Conservation (phyloP, 2,329 filamentous ascomycete genomes). For the Parastagonospora avenae region DNA sequence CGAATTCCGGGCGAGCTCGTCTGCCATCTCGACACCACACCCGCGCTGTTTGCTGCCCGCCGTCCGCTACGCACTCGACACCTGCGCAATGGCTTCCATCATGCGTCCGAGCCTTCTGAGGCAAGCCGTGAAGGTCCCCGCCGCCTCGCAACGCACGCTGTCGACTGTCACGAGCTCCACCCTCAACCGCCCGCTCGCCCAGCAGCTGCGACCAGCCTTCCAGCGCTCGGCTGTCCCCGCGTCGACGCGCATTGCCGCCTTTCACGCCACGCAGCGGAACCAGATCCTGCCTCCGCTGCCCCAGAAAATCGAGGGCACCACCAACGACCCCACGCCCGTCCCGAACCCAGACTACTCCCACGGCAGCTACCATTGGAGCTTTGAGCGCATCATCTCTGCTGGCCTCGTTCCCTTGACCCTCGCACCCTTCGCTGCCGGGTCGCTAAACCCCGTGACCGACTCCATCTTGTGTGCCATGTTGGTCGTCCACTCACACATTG, state of each 20-base stretch:
- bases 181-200: slow-evolving; percentile 42
- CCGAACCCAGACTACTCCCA: slow-evolving; percentile 76
- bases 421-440: slow-evolving; percentile 89
- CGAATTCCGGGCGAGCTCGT: not conserved
- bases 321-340: slow-evolving; percentile 84
- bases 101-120: slow-evolving; percentile 57
- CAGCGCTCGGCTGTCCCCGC: slow-evolving; percentile 48
- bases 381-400: slow-evolving; percentile 80
- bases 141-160: slow-evolving; percentile 51
- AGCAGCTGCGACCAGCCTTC: slow-evolving; percentile 48
- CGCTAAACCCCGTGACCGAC: slow-evolving; percentile 86
- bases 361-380: slow-evolving; percentile 98
- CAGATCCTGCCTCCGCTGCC: slow-evolving; percentile 82
- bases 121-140: slow-evolving; percentile 50
- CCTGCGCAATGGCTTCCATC: slow-evolving; percentile 57
- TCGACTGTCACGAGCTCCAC: slow-evolving; percentile 49
- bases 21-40: slow-evolving; percentile 7
- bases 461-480: slow-evolving; percentile 81
- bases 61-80: slow-evolving; percentile 1
- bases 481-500: slow-evolving; percentile 93
- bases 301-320: slow-evolving; percentile 80
- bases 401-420: slow-evolving; percentile 85
- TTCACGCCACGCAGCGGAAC: slow-evolving; percentile 81
- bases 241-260: slow-evolving; percentile 68
- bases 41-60: slow-evolving; percentile 11